Evolutionary conservation across 352 stramenopile species (phyloP), one percentile per base, ranked within the genome.

Genomic region (Phytophthora sp.): DNA sequence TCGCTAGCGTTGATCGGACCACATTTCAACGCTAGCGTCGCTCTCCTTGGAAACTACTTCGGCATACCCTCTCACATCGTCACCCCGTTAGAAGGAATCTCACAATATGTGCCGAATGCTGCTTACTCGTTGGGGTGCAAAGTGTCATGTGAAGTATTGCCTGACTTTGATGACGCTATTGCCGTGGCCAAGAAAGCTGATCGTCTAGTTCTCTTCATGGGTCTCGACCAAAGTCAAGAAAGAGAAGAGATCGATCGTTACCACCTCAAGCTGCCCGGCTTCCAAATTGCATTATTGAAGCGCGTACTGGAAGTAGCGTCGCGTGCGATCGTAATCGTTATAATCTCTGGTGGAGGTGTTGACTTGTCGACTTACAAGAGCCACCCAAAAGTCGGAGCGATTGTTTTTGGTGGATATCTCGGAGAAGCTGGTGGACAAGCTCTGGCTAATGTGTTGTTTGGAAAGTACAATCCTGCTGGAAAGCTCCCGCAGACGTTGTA

Each of bases 341-440:
- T 98, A 0, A 69, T 96, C 20, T 64, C 93, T 1, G 91, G 93
- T 15, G 79, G 91, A 1, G 82, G 85, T 27, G 66, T 97, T n/a
- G 82, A 91, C 26, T 66, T 95, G 33, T 85, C 71, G 6, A 53
- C 45, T 50, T 94, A 88, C 66, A 80, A 82, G 57, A 65, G 71
- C 27, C 66, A 90, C 47, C 67, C 74, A 1, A 87, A 83, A 52
- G 81, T 93, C 35, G 78, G 74, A 18, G 82, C 81, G 16, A 89
- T 95, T 51, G n/a, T 95, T 42, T 82, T 80, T 33, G 76, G 63
- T 20, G 88, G 86, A 12, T 90, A 94, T 51, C 71, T 84, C 4
- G 89, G 89, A 16, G 77, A 94, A 73, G 60, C 73, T 2, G 86
- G 79, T 16, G 88, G 88, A 2, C 72, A 86, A 31, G 89, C 85